phyloP scores from a whole-genome alignment of 345 rosid species.

The Pugionium dolabratum region DNA sequence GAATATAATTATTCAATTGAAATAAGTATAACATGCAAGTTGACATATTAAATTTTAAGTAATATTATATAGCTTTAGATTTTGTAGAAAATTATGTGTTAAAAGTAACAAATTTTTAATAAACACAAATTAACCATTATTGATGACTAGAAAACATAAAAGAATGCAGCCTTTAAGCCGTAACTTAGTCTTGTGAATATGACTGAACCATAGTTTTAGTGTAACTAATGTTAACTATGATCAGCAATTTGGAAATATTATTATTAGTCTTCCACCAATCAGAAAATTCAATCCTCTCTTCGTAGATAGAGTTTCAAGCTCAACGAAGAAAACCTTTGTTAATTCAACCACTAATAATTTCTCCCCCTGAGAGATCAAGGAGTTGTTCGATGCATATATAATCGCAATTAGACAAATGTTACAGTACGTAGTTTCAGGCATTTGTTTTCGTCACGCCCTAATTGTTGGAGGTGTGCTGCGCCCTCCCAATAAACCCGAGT shows the following conservation, averaged over 20 bases:
- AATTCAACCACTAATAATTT: too few relatives aligned
- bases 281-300: neutral
- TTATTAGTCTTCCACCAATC: neutral
- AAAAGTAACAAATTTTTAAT: too few relatives aligned
- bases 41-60: neutral
- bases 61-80: neutral
- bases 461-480: neutral
- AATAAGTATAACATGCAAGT: conserved; percentile 13
- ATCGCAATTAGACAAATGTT: conserved; percentile 28
- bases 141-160: too few relatives aligned
- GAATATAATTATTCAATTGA: neutral
- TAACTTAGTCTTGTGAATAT: too few relatives aligned
- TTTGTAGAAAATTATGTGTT: too few relatives aligned
- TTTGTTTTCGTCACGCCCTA: conserved; percentile 31
- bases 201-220: too few relatives aligned
- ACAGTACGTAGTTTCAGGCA: conserved; percentile 32
- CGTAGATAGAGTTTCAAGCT: neutral
- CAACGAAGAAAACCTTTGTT: neutral
- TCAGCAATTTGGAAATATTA: neutral
- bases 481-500: too few relatives aligned
- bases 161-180: too few relatives aligned
- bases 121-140: too few relatives aligned
- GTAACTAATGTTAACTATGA: neutral
- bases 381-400: neutral
- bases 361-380: too few relatives aligned